Evolutionary conservation across 2,329 filamentous ascomycete genomes (phyloP).

Genomic region (Penicillium carneum): DNA sequence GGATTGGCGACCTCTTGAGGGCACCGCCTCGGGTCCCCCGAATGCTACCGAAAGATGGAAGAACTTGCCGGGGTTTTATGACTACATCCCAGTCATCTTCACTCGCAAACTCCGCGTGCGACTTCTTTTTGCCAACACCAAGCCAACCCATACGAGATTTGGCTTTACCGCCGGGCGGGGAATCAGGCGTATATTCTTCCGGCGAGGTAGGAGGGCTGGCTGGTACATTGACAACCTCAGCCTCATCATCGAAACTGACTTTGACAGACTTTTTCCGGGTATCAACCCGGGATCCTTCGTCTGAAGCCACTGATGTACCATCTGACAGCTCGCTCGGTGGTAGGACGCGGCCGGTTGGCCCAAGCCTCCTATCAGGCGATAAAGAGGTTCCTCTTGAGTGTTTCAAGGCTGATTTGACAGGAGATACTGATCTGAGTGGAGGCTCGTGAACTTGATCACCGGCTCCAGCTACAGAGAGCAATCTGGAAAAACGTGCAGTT

Average conservation of each 20-base stretch:
- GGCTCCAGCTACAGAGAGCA: constrained; percentile 57
- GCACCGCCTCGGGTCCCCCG: constrained; percentile 54
- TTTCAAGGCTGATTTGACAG: constrained; percentile 69
- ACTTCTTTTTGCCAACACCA: constrained; percentile 46
- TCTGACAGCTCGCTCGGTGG: constrained; percentile 65
- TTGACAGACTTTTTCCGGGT: constrained; percentile 62
- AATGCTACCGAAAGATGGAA: constrained; percentile 71
- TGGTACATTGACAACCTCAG: constrained; percentile 57
- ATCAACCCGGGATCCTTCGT: constrained; percentile 50
- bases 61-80: constrained; percentile 64
- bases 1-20: constrained; percentile 25
- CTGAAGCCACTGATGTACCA: constrained; percentile 58
- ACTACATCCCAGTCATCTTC: constrained; percentile 63
- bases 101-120: constrained; percentile 36
- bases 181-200: constrained; percentile 49
- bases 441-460: constrained; percentile 63
- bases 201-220: constrained; percentile 53
- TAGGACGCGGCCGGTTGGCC: constrained; percentile 32
- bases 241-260: constrained; percentile 73
- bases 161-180: constrained; percentile 41
- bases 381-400: constrained; percentile 57
- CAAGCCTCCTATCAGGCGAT: constrained; percentile 44
- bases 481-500: constrained; percentile 64
- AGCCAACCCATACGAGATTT: constrained; percentile 48
- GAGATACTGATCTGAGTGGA: constrained; percentile 66